Evolutionary conservation across 2,329 filamentous ascomycete species (phyloP).

Genomic region (Trichocomaceae sp.): DNA sequence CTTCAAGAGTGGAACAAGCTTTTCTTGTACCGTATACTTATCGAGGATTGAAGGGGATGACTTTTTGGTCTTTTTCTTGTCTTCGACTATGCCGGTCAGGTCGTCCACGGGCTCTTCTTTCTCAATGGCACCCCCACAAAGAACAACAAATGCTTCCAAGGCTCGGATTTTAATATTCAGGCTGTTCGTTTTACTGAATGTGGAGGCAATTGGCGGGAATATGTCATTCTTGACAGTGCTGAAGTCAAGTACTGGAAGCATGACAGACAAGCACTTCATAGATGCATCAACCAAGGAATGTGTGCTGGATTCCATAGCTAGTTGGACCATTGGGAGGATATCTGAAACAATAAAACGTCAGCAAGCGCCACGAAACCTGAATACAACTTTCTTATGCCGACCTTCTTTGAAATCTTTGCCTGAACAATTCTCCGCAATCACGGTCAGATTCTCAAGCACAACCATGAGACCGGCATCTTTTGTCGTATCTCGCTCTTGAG

Average conservation of each 20-base stretch:
- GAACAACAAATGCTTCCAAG: slow-evolving; percentile 78
- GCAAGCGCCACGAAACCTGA: slow-evolving; percentile 5
- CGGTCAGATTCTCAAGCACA: slow-evolving; percentile 71
- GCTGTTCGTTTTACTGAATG: slow-evolving; percentile 89
- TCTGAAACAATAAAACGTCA: slow-evolving; percentile 47
- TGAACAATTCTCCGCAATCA: slow-evolving; percentile 71
- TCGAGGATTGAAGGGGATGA: slow-evolving; percentile 74
- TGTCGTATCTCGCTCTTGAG: slow-evolving; percentile 67
- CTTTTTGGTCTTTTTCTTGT: slow-evolving; percentile 51
- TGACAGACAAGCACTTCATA: slow-evolving; percentile 66
- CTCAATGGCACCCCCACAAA: slow-evolving; percentile 70
- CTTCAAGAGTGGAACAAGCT: slow-evolving; percentile 82
- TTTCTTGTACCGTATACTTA: slow-evolving; percentile 98
- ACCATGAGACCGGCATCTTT: slow-evolving; percentile 90
- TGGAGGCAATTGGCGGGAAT: slow-evolving; percentile 82
- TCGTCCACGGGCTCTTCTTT: slow-evolving; percentile 54
- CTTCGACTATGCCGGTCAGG: slow-evolving; percentile 58
- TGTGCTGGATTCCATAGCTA: slow-evolving; percentile 80
- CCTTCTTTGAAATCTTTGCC: slow-evolving; percentile 94
- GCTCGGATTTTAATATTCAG: slow-evolving; percentile 91
- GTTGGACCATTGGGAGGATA: slow-evolving; percentile 75
- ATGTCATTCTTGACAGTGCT: slow-evolving; percentile 95
- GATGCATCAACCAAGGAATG: slow-evolving; percentile 84
- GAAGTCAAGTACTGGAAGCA: slow-evolving; percentile 88
- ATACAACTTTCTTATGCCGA: slow-evolving; percentile 36